Conservation (phyloP, 768 basidiomycete species). For the Leccinum rimulosum region DNA sequence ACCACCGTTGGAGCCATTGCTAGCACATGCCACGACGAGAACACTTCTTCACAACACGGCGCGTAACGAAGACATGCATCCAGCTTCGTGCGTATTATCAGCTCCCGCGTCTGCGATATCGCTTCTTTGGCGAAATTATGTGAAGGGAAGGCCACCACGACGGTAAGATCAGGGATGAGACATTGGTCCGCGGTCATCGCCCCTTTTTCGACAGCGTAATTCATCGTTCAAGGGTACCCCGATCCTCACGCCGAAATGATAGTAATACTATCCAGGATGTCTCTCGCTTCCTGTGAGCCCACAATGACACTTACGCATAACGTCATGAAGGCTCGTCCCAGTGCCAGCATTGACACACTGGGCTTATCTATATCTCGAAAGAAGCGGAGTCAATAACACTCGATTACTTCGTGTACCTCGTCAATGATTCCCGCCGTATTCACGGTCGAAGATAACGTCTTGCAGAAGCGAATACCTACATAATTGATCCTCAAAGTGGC, state of each 20-base stretch:
- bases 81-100: background rate
- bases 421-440: background rate
- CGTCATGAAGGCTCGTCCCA: background rate
- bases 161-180: background rate
- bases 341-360: background rate
- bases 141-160: background rate
- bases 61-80: background rate
- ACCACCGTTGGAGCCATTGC: background rate
- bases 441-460: background rate
- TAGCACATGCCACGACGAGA: background rate
- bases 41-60: background rate
- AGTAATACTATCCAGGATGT: background rate
- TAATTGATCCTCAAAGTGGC: background rate
- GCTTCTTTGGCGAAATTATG: background rate
- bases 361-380: conserved; percentile 7
- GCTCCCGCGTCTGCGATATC: background rate
- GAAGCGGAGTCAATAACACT: background rate
- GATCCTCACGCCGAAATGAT: conserved; percentile 16
- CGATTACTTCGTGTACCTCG: conserved; percentile 4
- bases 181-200: conserved; percentile 15
- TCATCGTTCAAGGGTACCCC: conserved; percentile 9
- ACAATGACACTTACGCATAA: conserved; percentile 6
- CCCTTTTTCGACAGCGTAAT: conserved; percentile 3
- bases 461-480: background rate
- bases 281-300: background rate